Percentiles rank a stretch among this genome's conserved stretches.
Evolutionary conservation across 306 rosid genomes (phyloP).

Genomic region (Trifolium repens): DNA sequence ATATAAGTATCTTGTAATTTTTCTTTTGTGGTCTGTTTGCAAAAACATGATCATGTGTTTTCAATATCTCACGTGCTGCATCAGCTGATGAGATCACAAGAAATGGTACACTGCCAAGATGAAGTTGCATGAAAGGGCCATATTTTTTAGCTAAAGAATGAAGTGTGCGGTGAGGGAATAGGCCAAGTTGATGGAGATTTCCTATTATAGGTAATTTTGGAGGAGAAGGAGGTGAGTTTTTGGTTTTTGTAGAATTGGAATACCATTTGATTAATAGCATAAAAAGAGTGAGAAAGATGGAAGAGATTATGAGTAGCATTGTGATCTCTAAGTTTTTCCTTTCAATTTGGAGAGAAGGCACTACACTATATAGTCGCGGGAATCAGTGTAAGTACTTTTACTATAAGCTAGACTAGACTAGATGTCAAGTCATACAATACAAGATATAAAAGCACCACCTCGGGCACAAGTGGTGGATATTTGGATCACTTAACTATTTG

Average conservation of each 20-base stretch:
- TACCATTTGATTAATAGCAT: slow-evolving; percentile 18
- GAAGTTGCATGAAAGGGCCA: slow-evolving; percentile 62
- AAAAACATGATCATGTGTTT: slow-evolving; percentile 50
- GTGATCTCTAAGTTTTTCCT: too few species aligned
- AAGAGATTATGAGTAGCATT: too few species aligned
- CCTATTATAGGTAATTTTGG: slow-evolving; percentile 58
- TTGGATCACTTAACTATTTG: too few species aligned
- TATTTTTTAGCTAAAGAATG: slow-evolving; percentile 43
- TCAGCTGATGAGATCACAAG: slow-evolving; percentile 53
- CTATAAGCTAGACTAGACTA: too few species aligned
- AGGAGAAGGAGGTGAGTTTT: slow-evolving; percentile 54
- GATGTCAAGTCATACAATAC: too few species aligned
- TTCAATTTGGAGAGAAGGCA: too few species aligned
- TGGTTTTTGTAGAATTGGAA: background rate
- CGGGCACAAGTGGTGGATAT: too few species aligned
- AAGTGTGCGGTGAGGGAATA: slow-evolving; percentile 47
- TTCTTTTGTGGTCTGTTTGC: slow-evolving; percentile 31
- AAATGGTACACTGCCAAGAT: slow-evolving; percentile 44
- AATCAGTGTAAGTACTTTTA: too few species aligned
- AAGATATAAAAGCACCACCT: too few species aligned
- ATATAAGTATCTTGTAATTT: slow-evolving; percentile 39
- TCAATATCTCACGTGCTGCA: slow-evolving; percentile 52
- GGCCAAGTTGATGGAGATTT: slow-evolving; percentile 58
- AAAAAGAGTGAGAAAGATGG: too few species aligned
- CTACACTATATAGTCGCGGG: too few species aligned